Evolutionary conservation across 176 grass and related monocot genomes (phyloP), one percentile per base, ranked within the genome.

Genomic region (Tillandsia leiboldiana): DNA sequence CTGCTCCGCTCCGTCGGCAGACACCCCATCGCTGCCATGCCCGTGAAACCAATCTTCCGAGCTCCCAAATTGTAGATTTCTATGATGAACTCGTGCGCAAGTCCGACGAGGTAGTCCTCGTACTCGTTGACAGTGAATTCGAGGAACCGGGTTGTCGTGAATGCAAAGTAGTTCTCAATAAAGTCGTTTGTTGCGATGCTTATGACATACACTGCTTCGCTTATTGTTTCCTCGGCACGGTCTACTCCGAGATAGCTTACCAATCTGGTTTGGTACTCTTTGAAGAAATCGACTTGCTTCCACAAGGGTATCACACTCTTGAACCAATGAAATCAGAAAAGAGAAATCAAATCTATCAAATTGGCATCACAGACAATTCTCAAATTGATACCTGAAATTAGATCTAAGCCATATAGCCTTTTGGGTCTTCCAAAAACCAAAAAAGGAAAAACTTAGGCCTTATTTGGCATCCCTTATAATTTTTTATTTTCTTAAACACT

Each of bases 111-210:
- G 70, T 71, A 84, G 24, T 71, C 58, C 1, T 79, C 82, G 64
- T 94, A 94, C 53, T 75, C 69, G 11, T 42, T 15, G 1, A 81
- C 28, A 11, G 83, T 79, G 79, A 72, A 94, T 73, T 94, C 70
- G 3, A 57, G 72, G 47, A 67, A 77, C 15, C 90, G 83, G 10
- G 57, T 2, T 12, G 80, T 69, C 4, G 85, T 23, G 11, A 61
- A 29, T 14, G 86, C 77, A 48, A 80, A 76, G 79, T 96, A 96
- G 79, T 96, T 96, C 84, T 96, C 91, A 71, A 96, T 90, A 81
- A 87, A 96, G 77, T 96, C 91, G 78, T 96, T 96, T 48, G 91
- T 96, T 64, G 87, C 91, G 53, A 90, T 74, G 84, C 91, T 96
- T 48, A 89, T 67, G 66, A 65, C 81, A 71, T 80, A 94, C 49